A percentile compares a stretch with the other conserved stretches of the same genome.
phyloP scores from a whole-genome alignment of 768 basidiomycete genomes.

The Leucocoprinus birnbaumii region DNA sequence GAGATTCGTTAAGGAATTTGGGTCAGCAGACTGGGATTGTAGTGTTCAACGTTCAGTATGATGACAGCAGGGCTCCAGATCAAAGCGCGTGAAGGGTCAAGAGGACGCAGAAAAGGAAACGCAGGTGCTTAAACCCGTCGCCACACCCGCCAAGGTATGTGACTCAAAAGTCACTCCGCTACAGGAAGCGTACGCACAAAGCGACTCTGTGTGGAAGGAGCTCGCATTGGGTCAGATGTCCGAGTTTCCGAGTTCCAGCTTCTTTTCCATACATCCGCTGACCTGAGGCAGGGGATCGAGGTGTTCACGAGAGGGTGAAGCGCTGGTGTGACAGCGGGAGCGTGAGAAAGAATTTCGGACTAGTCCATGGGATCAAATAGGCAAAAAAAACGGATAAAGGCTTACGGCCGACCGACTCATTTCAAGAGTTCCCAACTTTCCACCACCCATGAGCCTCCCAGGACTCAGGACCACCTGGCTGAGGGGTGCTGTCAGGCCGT shows the following conservation, averaged over 20 bases:
- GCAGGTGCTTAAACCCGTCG: no score
- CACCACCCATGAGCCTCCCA: conserved; percentile 34
- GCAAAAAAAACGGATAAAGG: conserved; percentile 15
- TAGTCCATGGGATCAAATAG: conserved; percentile 6
- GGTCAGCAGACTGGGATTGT: no score
- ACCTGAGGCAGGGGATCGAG: neutral
- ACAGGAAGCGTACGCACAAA: neutral
- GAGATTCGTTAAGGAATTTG: no score
- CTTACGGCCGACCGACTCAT: neutral
- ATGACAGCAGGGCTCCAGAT: no score
- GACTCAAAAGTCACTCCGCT: neutral
- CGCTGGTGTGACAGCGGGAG: no score
- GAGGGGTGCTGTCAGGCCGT: conserved; percentile 29
- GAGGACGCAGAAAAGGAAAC: no score
- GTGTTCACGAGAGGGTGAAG: neutral
- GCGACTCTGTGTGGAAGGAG: neutral
- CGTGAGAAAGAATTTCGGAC: conserved; percentile 6
- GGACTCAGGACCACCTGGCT: conserved; percentile 39
- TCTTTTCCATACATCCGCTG: neutral
- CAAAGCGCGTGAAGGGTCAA: no score
- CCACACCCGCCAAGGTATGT: neutral
- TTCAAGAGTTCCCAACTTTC: neutral
- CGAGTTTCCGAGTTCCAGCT: neutral
- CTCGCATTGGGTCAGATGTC: neutral
- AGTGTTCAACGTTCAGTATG: no score